A percentile compares a stretch with the other conserved stretches of the same genome.
These are phyloP conservation scores for Serendipita sp. DNA, from an alignment of 768 basidiomycete genomes.

Conservation along the genomic window DNA sequence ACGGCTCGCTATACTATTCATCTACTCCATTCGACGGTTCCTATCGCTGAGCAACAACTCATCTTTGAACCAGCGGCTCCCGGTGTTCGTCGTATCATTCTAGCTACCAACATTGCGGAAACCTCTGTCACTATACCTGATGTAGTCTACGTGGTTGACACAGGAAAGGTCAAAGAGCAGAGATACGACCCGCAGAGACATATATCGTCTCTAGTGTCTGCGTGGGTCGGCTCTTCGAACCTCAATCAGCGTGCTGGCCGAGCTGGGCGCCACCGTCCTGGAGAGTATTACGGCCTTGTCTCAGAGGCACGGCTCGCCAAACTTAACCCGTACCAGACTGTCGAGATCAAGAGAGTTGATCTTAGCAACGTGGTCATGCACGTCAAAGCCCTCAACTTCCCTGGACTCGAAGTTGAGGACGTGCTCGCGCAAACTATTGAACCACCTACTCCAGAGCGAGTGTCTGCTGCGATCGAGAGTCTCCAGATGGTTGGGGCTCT, in stretches of 20 bases:
- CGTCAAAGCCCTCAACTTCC: constrained; percentile 82
- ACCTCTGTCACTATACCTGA: constrained; percentile 92
- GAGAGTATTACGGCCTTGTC: constrained; percentile 81
- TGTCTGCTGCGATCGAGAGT: constrained; percentile 61
- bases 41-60: constrained; percentile 72
- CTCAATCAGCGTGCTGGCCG: constrained; percentile 83
- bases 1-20: constrained; percentile 49
- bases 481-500: constrained; percentile 80
- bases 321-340: constrained; percentile 67
- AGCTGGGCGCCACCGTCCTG: constrained; percentile 78
- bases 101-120: constrained; percentile 91
- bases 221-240: constrained; percentile 85
- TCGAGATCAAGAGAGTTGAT: constrained; percentile 90
- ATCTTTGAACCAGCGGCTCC: constrained; percentile 70
- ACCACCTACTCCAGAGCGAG: constrained; percentile 62
- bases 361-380: constrained; percentile 91
- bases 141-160: constrained; percentile 86
- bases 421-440: constrained; percentile 77
- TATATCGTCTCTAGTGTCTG: constrained; percentile 75
- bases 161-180: constrained; percentile 75
- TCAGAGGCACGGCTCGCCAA: constrained; percentile 41
- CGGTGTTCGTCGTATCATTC: constrained; percentile 73
- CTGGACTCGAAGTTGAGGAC: constrained; percentile 70
- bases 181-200: constrained; percentile 78
- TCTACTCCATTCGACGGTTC: constrained; percentile 77